Evolutionary conservation across 2,329 filamentous ascomycete genomes (phyloP), one percentile per base, ranked within the genome.

Genomic region (Cladosporium cucumerinum): DNA sequence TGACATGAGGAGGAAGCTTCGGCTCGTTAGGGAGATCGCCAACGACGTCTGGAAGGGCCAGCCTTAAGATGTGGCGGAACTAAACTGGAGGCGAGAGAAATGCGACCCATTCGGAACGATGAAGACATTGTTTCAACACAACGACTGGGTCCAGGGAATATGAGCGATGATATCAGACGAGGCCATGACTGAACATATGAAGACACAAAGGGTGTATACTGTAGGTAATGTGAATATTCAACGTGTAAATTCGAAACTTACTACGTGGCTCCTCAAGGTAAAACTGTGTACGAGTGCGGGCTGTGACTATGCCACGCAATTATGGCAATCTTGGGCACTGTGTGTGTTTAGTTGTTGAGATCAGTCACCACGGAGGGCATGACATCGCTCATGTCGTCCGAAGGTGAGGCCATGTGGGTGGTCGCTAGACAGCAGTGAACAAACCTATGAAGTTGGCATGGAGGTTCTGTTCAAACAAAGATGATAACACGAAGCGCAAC

Each of bases 1-100:
- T 54, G 89, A 90, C 67, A 89, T 93, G 87, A 86, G 86, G 78
- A 86, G 84, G 76, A 93, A 93, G 81, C 78, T 93, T 72, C 81
- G 84, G 69, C 78, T 93, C 61, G 88, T 93, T 21, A 84, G 89
- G 68, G 81, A 86, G 70, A 86, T 93, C 71, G 89, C 90, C 2
- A 85, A 92, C 73, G 86, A 89, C 72, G 84, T 93, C 65, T 93
- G 90, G 90, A 82, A 83, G 4, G 81, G 81, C 23, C 78, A 86
- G 78, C 74, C 79, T 68, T 85, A 67, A 73, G 58, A 16, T 54
- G n/a, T 30, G 3, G 8, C 2, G n/a, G n/a, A n/a, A 3, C 3
- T 32, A n/a, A 21, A 21, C 8, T 12, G 39, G 10, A 12, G n/a
- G n/a, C n/a, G n/a, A 12, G n/a, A 46, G 39, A 46, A 21, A 12